Base-by-base conservation (phyloP, 2,329 filamentous ascomycete species). In the Pseudocercospora musae region DNA sequence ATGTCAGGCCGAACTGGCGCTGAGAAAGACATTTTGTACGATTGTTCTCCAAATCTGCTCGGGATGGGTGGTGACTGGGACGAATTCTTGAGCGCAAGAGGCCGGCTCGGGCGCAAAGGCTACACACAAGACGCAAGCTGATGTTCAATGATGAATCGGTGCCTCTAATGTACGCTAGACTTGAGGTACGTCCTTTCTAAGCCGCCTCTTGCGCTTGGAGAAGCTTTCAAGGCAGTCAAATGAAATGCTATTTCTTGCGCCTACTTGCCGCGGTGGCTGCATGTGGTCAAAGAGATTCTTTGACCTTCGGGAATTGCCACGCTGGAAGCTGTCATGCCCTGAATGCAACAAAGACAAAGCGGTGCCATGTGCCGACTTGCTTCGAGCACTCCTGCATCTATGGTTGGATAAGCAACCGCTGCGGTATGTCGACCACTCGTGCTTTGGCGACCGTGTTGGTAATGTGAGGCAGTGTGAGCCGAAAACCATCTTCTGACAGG, bases 291-390 rank as follows among this genome's bases (percentile, higher is more conserved):
- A 64, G 67, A 59, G 62, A 42, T 64, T 58, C 67, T 68, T 69
- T 70, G 64, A 69, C n/a, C 40, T 27, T 29, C 66, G 60, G 60
- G 65, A 62, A 68, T 66, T 67, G 57, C 64, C 60, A 65, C 50
- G 63, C 59, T 60, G 27, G 60, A 46, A 57, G 57, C 54, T 59
- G 58, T 63, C 59, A 57, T 55, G 58, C 27, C 57, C 65, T 66
- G 65, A 64, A 69, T 66, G 60, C 67, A 64, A 71, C 69, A 69
- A 71, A 70, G 69, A 60, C 48, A 42, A n/a, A 52, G 40, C 21
- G 13, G 52, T 56, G 33, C 50, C 55, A 44, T 54, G 33, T 33
- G 31, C 13, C 52, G 52, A 29, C 18, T 13, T 20, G n/a, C 52
- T 25, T 37, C 29, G 23, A 54, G 52, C 27, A 54, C 18, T 21